Evolutionary conservation across 2,329 filamentous ascomycete species (phyloP).

Genomic region (Talaromyces marneffei): DNA sequence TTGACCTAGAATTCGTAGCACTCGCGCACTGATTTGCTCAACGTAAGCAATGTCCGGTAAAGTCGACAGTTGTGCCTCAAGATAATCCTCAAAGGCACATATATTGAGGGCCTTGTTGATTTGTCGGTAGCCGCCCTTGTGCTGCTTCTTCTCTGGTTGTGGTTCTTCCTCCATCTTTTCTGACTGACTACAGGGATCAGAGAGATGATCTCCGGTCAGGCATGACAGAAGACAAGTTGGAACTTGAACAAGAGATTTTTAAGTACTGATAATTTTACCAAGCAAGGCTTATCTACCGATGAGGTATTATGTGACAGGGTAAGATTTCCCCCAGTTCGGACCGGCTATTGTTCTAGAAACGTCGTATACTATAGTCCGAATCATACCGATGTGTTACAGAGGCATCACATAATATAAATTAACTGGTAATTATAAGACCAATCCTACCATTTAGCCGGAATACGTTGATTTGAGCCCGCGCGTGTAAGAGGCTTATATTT

Average conservation of each 20-base stretch:
- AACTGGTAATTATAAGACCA: neutral
- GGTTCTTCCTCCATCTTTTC: neutral
- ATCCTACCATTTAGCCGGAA: neutral
- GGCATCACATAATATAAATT: no score
- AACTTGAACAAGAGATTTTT: neutral
- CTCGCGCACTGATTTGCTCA: conserved; percentile 38
- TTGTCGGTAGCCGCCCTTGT: conserved; percentile 23
- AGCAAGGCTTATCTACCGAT: neutral
- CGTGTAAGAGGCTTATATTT: neutral
- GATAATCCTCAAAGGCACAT: conserved; percentile 46
- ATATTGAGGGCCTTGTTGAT: conserved; percentile 47
- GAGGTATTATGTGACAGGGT: neutral
- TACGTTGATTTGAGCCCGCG: neutral
- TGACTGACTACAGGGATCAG: neutral
- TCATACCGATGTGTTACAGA: neutral
- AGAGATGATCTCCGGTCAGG: neutral
- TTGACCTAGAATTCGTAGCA: conserved; percentile 41
- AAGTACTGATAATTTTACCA: neutral
- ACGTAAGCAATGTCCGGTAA: conserved; percentile 38
- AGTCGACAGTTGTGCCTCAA: conserved; percentile 32
- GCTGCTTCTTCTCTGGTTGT: neutral
- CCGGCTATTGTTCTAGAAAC: neutral
- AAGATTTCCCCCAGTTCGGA: neutral
- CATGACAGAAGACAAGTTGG: neutral
- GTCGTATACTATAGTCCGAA: neutral